Percentiles rank a stretch among this genome's conserved stretches.
These are phyloP conservation scores for Tolypocladium nubicola DNA, from an alignment of 2,329 filamentous ascomycete species.

Conservation along the genomic window DNA sequence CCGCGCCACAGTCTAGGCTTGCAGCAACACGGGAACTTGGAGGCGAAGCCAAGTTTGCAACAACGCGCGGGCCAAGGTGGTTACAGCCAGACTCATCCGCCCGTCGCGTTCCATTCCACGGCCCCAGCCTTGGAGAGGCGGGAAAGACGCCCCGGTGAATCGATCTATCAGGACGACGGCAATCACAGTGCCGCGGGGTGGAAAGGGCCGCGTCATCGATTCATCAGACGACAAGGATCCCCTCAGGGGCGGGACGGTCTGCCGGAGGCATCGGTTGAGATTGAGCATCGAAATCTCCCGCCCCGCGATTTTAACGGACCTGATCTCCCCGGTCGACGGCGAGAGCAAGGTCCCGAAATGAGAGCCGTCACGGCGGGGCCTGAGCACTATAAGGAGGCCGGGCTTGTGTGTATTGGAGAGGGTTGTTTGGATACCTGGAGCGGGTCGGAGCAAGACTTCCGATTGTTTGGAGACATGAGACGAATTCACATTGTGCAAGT, in stretches of 20 bases:
- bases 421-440: too few relatives aligned
- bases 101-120: too few relatives aligned
- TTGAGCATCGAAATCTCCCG: not conserved
- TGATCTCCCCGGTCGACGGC: not conserved
- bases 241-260: not conserved
- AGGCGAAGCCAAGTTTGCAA: too few relatives aligned
- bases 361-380: not conserved
- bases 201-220: not conserved
- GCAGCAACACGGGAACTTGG: too few relatives aligned
- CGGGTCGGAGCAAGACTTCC: not conserved
- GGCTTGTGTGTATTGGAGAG: not conserved
- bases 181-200: slow-evolving; percentile 10
- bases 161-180: too few relatives aligned
- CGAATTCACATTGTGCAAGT: not conserved
- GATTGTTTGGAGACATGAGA: not conserved
- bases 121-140: too few relatives aligned
- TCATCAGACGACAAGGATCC: not conserved
- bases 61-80: too few relatives aligned
- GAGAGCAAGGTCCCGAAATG: not conserved
- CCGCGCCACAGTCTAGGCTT: too few relatives aligned
- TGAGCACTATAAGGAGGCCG: not conserved
- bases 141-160: too few relatives aligned
- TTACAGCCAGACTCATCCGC: too few relatives aligned
- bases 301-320: not conserved
- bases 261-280: not conserved